These are phyloP conservation scores for Neurospora pannonica DNA, from an alignment of 495 filamentous ascomycete genomes.

Conservation along the genomic window DNA sequence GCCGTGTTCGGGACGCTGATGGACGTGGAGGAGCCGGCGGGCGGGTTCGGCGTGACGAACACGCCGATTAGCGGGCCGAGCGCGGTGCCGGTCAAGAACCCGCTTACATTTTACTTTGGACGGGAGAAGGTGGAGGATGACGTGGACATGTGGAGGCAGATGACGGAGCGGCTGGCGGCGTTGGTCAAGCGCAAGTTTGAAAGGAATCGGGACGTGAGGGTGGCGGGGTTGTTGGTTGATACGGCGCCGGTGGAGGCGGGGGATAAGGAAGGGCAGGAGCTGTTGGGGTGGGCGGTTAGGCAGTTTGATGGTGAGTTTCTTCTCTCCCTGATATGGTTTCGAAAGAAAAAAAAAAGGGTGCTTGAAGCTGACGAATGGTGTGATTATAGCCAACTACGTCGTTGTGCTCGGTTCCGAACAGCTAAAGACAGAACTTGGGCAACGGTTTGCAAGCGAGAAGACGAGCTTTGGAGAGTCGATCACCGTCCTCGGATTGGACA, in stretches of 20 bases:
- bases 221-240: conserved; percentile 77
- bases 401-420: conserved; percentile 78
- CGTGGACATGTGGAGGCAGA: conserved; percentile 56
- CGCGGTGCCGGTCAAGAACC: conserved; percentile 78
- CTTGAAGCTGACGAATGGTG: conserved; percentile 19
- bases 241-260: conserved; percentile 60
- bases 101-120: conserved; percentile 86
- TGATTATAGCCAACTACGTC: conserved; percentile 51
- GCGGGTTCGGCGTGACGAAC: conserved; percentile 77
- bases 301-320: conserved; percentile 65
- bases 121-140: conserved; percentile 67
- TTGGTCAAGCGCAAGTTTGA: conserved; percentile 68
- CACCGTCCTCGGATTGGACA: conserved; percentile 67
- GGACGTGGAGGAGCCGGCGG: conserved; percentile 58
- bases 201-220: conserved; percentile 62
- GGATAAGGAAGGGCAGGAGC: conserved; percentile 49
- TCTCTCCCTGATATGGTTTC: not conserved
- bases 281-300: conserved; percentile 71
- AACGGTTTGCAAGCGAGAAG: conserved; percentile 58
- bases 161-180: conserved; percentile 69
- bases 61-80: conserved; percentile 87
- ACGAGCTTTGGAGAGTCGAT: conserved; percentile 52
- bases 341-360: not conserved
- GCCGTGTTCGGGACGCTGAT: conserved; percentile 75
- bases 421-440: conserved; percentile 66